These are phyloP conservation scores for Mucor irregularis DNA, from an alignment of 371 early-diverging fungal species.

Conservation along the genomic window DNA sequence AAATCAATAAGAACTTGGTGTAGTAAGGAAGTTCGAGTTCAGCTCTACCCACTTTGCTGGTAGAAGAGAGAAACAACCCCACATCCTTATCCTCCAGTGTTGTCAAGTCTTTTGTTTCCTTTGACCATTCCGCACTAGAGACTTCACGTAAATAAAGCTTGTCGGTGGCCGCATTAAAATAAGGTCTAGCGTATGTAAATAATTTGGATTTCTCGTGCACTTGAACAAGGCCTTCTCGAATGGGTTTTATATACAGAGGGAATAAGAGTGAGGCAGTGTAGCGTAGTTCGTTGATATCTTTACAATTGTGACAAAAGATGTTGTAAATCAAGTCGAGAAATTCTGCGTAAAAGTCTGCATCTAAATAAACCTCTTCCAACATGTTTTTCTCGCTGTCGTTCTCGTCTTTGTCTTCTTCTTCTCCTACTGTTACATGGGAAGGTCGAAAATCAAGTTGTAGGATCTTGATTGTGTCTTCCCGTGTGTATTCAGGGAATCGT, in stretches of 20 bases:
- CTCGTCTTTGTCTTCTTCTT: no score
- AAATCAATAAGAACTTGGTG: constrained; percentile 83
- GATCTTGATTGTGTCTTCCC: constrained; percentile 70
- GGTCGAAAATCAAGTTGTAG: constrained; percentile 67
- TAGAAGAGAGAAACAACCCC: constrained; percentile 3
- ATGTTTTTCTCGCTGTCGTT: no score
- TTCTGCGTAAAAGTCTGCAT: constrained; percentile 63
- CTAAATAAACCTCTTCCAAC: constrained; percentile 26
- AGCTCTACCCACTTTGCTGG: constrained; percentile 28
- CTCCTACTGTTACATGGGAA: constrained; percentile 13
- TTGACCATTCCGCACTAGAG: constrained; percentile 80
- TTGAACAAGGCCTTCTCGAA: constrained; percentile 68
- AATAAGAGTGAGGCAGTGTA: constrained; percentile 77
- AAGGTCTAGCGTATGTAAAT: constrained; percentile 71
- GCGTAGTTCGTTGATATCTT: constrained; percentile 84
- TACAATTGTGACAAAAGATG: constrained; percentile 76
- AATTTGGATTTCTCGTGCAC: constrained; percentile 66
- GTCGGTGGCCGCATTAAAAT: constrained; percentile 78
- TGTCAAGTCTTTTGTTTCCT: constrained; percentile 31
- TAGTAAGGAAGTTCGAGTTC: constrained; percentile 74
- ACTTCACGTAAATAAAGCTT: constrained; percentile 84
- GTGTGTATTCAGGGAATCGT: constrained; percentile 73
- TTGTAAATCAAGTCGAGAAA: constrained; percentile 77
- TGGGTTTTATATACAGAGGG: constrained; percentile 81
- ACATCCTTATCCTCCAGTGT: background rate